phyloP scores from a whole-genome alignment of 768 basidiomycete species.

The Cystobasidium onofrii region DNA sequence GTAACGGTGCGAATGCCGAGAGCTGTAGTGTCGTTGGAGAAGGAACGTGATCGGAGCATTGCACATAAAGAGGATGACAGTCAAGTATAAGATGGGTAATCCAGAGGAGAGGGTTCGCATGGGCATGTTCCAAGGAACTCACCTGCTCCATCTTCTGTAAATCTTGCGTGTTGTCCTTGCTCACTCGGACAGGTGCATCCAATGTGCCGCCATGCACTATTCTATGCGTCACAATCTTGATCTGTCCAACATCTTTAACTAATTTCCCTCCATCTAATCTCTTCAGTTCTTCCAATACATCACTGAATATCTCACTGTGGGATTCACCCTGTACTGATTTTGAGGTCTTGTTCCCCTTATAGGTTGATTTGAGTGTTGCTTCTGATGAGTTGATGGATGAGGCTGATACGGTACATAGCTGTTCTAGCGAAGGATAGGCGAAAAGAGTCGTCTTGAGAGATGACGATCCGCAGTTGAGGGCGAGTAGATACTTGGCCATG shows the following conservation, averaged over 20 bases:
- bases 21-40: constrained; percentile 46
- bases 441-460: constrained; percentile 17
- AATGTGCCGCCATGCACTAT: constrained; percentile 84
- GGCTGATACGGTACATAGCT: constrained; percentile 4
- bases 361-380: constrained; percentile 3
- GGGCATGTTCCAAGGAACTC: too few species aligned
- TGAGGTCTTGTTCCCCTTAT: not conserved
- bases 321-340: constrained; percentile 57
- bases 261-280: constrained; percentile 44
- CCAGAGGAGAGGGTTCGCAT: too few species aligned
- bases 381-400: constrained; percentile 2
- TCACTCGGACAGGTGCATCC: constrained; percentile 61
- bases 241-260: constrained; percentile 42
- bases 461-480: constrained; percentile 7
- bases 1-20: not conserved
- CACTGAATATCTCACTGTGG: constrained; percentile 45
- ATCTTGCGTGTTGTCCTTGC: constrained; percentile 60
- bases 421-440: not conserved
- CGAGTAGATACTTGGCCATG: not conserved
- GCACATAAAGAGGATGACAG: too few species aligned
- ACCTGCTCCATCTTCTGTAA: constrained; percentile 62
- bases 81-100: too few species aligned
- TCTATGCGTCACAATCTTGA: constrained; percentile 61
- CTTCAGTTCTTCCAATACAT: constrained; percentile 46
- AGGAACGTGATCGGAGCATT: constrained; percentile 50